These are phyloP conservation scores for Porphyrellus cyaneotinctus DNA, from an alignment of 768 basidiomycete genomes.

Conservation along the genomic window DNA sequence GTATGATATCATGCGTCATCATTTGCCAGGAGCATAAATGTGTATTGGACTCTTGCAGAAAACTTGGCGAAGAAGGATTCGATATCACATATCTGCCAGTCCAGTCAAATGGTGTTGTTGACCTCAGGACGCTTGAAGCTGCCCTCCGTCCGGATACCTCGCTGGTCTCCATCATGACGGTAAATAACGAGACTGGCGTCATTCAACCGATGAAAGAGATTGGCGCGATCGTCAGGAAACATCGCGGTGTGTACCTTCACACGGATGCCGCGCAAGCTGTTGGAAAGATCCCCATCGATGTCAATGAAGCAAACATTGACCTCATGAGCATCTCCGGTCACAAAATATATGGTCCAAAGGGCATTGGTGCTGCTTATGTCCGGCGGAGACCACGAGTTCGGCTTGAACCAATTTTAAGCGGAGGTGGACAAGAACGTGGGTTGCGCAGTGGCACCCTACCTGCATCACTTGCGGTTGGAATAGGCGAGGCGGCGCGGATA, in stretches of 20 bases:
- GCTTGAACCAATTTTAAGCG: constrained; percentile 90
- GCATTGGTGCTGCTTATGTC: constrained; percentile 92
- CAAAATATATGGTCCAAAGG: constrained; percentile 98
- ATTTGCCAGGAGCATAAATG: constrained; percentile 92
- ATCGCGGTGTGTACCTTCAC: constrained; percentile 91
- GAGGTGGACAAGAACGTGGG: constrained; percentile 97
- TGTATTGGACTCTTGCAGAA: constrained; percentile 95
- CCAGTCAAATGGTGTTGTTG: constrained; percentile 76
- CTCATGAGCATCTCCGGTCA: constrained; percentile 95
- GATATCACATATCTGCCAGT: constrained; percentile 98
- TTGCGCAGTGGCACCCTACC: constrained; percentile 93
- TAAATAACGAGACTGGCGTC: constrained; percentile 99
- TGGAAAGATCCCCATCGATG: constrained; percentile 88
- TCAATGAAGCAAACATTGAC: constrained; percentile 94
- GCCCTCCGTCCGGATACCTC: constrained; percentile 92
- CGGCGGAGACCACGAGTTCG: constrained; percentile 88
- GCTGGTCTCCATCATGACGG: constrained; percentile 96
- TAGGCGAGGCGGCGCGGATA: constrained; percentile 93
- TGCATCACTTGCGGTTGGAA: constrained; percentile 80
- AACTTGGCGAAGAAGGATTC: constrained; percentile 93
- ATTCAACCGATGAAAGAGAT: constrained; percentile 98
- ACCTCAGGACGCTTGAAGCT: constrained; percentile 71
- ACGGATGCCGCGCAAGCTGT: constrained; percentile 96
- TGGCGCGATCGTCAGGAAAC: constrained; percentile 77
- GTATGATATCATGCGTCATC: neutral